Percentiles rank a stretch among this genome's conserved stretches.
Evolutionary conservation across 495 filamentous ascomycete genomes (phyloP).

Genomic region (Hypoxylon subgilvum): DNA sequence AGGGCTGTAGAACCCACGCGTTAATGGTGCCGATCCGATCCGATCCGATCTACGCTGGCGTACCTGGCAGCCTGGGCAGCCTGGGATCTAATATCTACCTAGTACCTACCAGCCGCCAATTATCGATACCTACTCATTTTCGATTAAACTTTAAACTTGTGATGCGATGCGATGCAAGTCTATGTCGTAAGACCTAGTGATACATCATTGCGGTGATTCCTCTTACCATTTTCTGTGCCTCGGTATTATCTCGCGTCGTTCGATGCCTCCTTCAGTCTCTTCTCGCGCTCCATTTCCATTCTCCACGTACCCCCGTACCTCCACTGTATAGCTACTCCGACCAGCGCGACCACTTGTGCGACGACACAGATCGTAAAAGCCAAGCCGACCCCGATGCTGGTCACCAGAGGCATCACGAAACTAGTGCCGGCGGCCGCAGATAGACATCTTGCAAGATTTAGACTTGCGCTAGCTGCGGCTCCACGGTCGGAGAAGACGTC

Average conservation of each 20-base stretch:
- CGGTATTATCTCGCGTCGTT: neutral
- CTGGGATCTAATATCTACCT: no score
- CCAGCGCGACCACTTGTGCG: constrained; percentile 46
- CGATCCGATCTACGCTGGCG: no score
- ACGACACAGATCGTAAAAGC: constrained; percentile 51
- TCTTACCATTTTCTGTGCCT: no score
- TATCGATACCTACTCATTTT: no score
- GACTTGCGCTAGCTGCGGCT: constrained; percentile 47
- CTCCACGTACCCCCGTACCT: constrained; percentile 49
- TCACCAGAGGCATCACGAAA: constrained; percentile 45
- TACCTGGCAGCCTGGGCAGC: no score
- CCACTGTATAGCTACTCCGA: constrained; percentile 51
- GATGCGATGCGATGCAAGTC: no score
- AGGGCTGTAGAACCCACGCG: no score
- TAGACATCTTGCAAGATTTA: constrained; percentile 51
- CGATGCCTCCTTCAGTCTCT: neutral
- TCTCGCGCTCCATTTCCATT: constrained; percentile 32
- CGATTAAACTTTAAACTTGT: no score
- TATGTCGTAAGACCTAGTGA: no score
- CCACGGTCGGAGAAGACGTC: constrained; percentile 48
- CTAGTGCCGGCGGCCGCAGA: constrained; percentile 48
- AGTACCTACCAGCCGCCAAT: no score
- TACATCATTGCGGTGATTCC: no score
- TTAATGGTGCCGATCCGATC: no score
- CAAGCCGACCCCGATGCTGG: constrained; percentile 46